phyloP scores from a whole-genome alignment of 2,329 filamentous ascomycete species.

The Metarhizium rileyi region DNA sequence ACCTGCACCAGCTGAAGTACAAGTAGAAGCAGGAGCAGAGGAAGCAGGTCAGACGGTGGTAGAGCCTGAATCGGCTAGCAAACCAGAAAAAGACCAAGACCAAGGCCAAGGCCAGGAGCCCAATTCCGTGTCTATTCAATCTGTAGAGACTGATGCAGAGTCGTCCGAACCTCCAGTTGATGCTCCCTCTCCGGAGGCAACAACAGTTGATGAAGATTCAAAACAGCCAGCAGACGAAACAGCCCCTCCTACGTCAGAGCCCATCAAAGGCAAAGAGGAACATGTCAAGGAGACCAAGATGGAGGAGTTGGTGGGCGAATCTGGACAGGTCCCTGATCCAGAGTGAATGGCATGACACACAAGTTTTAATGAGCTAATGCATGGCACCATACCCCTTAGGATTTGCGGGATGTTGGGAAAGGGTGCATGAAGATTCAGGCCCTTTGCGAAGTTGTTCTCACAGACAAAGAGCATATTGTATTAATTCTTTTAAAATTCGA shows the following conservation, averaged over 20 bases:
- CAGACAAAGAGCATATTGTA: neutral
- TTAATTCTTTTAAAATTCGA: neutral
- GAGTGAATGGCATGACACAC: neutral
- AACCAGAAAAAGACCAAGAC: neutral
- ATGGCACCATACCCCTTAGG: neutral
- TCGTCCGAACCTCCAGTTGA: neutral
- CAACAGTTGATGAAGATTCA: slow-evolving; percentile 1
- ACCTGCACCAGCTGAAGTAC: slow-evolving; percentile 4
- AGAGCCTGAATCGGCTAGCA: slow-evolving; percentile 1
- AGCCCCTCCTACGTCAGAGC: neutral
- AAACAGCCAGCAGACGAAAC: neutral
- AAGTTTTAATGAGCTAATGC: neutral
- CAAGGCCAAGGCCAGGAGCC: neutral
- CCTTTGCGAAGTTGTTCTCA: too few relatives aligned
- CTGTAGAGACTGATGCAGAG: neutral
- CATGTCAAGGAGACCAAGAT: neutral
- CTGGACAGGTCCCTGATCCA: slow-evolving; percentile 4
- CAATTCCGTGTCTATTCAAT: neutral
- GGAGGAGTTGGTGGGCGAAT: slow-evolving; percentile 5
- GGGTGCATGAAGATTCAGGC: too few relatives aligned
- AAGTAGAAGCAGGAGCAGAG: neutral
- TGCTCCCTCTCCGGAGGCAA: neutral
- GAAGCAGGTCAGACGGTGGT: slow-evolving; percentile 5
- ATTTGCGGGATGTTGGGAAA: neutral
- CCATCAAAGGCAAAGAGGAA: neutral